Evolutionary conservation across 73 alveolate species (phyloP), one percentile per base, ranked within the genome.

Genomic region (Paramecium sexaurelia): DNA sequence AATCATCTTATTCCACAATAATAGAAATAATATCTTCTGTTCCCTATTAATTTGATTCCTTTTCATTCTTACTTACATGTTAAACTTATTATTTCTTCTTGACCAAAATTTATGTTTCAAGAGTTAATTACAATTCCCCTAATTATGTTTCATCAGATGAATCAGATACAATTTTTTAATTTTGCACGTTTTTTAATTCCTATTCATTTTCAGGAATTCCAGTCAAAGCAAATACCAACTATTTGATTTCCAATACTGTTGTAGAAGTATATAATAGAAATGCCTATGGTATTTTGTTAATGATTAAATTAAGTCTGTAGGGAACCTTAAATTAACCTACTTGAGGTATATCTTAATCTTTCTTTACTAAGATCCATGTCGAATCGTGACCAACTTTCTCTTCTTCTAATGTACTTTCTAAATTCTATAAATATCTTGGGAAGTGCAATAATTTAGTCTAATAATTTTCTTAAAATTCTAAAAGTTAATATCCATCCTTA

Each of bases 401-500:
- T 17, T 78, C 90, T 40, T 20, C 73, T 24, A 78, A 13, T 20
- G 90, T 78, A 36, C 36, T 78, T 11, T 78, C 40, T 11, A 33
- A 43, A 43, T 78, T 33, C 19, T 78, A 7, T 24, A 78, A 78
- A 33, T 32, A 32, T 41, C 90, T 39, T 8, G 73, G 26, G n/a
- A 78, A 78, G 41, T 78, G 90, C 26, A 78, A 22, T 41, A 78
- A 45, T 1, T 78, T 78, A 13, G 90, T 41, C 10, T 78, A 26
- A 39, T 37, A 43, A 22, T 40, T 37, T 43, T 78, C 90, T 27
- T 33, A 20, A 27, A 36, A 40, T 43, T 90, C 88, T 26, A 57
- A 22, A 37, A 90, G 32, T n/a, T 32, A 27, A 71, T 41, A 89
- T 78, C 37, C 92, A 84, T 75, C 94, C n/a, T 55, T 39, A 40